These are phyloP conservation scores for Erysiphe pulchra DNA, from an alignment of 2,329 filamentous ascomycete genomes.

Conservation along the genomic window DNA sequence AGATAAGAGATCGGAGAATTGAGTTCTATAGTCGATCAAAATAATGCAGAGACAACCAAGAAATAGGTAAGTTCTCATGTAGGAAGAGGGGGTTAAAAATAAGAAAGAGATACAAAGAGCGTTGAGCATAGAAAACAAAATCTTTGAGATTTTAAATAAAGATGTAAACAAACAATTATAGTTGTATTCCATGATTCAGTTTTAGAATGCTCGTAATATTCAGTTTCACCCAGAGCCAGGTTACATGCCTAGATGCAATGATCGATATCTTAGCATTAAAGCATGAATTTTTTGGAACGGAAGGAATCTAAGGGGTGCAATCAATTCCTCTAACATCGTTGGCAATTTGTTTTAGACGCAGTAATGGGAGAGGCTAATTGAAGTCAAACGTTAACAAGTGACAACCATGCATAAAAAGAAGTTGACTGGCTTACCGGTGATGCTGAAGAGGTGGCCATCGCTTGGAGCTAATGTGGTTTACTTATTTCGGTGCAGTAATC, in stretches of 20 bases:
- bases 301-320: slow-evolving; percentile 8
- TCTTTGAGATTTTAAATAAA: too few relatives aligned
- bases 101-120: too few relatives aligned
- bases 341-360: slow-evolving; percentile 63
- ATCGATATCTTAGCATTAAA: neutral
- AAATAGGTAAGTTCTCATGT: slow-evolving; percentile 1
- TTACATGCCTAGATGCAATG: slow-evolving; percentile 45
- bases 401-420: neutral
- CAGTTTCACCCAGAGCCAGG: slow-evolving; percentile 42
- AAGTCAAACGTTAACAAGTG: slow-evolving; percentile 1
- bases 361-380: slow-evolving; percentile 39
- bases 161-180: slow-evolving; percentile 49
- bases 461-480: neutral
- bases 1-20: slow-evolving; percentile 54
- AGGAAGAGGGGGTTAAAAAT: slow-evolving; percentile 2
- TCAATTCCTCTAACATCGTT: slow-evolving; percentile 30
- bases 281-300: neutral
- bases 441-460: slow-evolving; percentile 9
- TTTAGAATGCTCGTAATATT: slow-evolving; percentile 67
- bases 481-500: too few relatives aligned
- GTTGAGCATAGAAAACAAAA: too few relatives aligned
- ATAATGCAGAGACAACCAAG: too few relatives aligned
- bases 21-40: slow-evolving; percentile 26
- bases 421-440: slow-evolving; percentile 10
- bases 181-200: slow-evolving; percentile 73